phyloP scores from a whole-genome alignment of 2,329 filamentous ascomycete genomes.

The Hymenoscyphus fructigenus region DNA sequence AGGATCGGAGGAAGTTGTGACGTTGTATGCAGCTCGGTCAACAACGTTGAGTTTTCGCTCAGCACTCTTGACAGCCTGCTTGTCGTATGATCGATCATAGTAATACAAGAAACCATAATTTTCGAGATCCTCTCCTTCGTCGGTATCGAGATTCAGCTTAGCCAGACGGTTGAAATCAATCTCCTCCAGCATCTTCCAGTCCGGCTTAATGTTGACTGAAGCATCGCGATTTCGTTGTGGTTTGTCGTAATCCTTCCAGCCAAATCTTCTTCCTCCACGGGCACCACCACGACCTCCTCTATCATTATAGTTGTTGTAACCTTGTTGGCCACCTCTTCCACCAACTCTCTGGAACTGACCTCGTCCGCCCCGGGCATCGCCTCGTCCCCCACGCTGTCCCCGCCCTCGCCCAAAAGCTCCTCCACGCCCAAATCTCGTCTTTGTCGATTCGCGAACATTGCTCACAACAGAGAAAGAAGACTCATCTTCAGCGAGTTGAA shows the following conservation, averaged over 20 bases:
- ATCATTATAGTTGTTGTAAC: slow-evolving; percentile 67
- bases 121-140: slow-evolving; percentile 92
- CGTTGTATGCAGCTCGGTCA: slow-evolving; percentile 96
- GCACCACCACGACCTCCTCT: slow-evolving; percentile 69
- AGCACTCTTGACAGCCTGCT: slow-evolving; percentile 82
- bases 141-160: slow-evolving; percentile 94
- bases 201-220: slow-evolving; percentile 91
- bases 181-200: slow-evolving; percentile 95
- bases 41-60: slow-evolving; percentile 86
- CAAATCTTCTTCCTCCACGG: slow-evolving; percentile 81
- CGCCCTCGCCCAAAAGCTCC: slow-evolving; percentile 84
- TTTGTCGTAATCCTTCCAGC: slow-evolving; percentile 99
- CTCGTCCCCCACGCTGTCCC: slow-evolving; percentile 69
- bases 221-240: slow-evolving; percentile 93
- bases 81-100: slow-evolving; percentile 95
- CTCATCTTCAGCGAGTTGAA: slow-evolving; percentile 92
- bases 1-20: slow-evolving; percentile 93
- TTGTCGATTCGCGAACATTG: slow-evolving; percentile 82
- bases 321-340: slow-evolving; percentile 64
- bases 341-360: slow-evolving; percentile 69
- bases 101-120: slow-evolving; percentile 97
- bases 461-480: slow-evolving; percentile 97
- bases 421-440: slow-evolving; percentile 85
- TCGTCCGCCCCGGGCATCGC: slow-evolving; percentile 64
- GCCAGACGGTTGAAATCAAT: slow-evolving; percentile 95